phyloP scores from a whole-genome alignment of 179 eudicot genomes.

The Actinidia polygama region DNA sequence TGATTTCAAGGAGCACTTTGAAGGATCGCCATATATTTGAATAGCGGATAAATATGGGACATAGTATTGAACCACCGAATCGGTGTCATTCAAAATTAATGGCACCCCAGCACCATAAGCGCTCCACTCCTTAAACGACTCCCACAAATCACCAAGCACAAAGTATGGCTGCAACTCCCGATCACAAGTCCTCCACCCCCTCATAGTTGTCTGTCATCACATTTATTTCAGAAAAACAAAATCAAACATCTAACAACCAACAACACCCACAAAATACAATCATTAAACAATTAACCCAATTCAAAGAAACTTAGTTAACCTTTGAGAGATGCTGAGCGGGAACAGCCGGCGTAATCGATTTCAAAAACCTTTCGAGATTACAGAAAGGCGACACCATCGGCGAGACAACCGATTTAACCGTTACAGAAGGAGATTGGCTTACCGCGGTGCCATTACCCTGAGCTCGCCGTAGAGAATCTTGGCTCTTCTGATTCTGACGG shows the following conservation, averaged over 20 bases:
- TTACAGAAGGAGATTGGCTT: constrained; percentile 20
- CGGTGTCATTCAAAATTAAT: constrained; percentile 76
- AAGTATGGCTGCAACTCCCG: constrained; percentile 75
- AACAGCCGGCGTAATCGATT: constrained; percentile 76
- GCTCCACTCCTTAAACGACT: constrained; percentile 95
- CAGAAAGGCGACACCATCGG: constrained; percentile 35
- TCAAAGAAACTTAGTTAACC: constrained; percentile 40
- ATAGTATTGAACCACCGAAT: constrained; percentile 86
- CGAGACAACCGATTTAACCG: constrained; percentile 25
- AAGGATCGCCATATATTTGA: constrained; percentile 65
- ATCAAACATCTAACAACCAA: not conserved
- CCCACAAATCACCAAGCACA: constrained; percentile 87
- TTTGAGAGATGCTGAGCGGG: constrained; percentile 74
- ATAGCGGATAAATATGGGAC: constrained; percentile 91
- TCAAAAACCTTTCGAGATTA: constrained; percentile 77
- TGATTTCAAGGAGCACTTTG: constrained; percentile 47
- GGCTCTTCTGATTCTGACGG: constrained; percentile 33
- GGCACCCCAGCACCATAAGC: constrained; percentile 98
- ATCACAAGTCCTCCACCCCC: constrained; percentile 68
- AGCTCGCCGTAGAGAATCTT: constrained; percentile 52
- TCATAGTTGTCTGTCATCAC: constrained; percentile 63
- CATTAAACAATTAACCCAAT: not conserved
- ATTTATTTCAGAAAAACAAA: constrained; percentile 11
- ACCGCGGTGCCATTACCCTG: constrained; percentile 52
- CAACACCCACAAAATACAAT: not conserved